Base-by-base conservation (phyloP, 306 rosid genomes). In the Pyrus bretschneideri region DNA sequence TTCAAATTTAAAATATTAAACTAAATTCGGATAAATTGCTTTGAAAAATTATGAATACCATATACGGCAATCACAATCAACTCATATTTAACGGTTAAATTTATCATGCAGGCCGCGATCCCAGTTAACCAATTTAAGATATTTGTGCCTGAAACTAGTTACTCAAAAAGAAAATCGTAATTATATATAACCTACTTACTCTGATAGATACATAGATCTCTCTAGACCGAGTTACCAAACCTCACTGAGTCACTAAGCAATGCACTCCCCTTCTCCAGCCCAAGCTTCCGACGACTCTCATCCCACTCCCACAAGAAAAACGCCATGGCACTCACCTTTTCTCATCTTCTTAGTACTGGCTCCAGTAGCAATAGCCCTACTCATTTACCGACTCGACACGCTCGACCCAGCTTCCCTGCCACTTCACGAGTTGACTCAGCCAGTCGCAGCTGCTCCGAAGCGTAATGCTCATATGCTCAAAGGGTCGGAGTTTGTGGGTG, bases 321-420 rank as follows among this genome's bases (percentile, higher is more conserved):
- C 46, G 9, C 13, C 78, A 22, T 57, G 81, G 83, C 60, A 71
- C 5, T n/a, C 69, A 6, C 13, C 4, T 25, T 14, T 83, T 49
- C 51, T 80, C 2, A 7, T 78, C 71, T 19, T 79, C 58, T 12
- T 68, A 2, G 69, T 70, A 11, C 12, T 83, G 23, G 70, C 80
- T 23, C 86, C 86, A 1, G 65, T 85, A 1, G 22, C n/a, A 3
- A 12, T 80, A 4, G 89, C 90, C 3, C 27, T 79, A 19, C 7
- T 88, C 51, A 13, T 85, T 3, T 88, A 69, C 86, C 77, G 40
- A 60, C 77, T 91, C 38, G 92, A 93, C 49, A 80, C 93, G 22
- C 83, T 86, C 69, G 75, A 88, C 33, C 89, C 96, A 72, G 88
- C 67, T 54, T 44, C 44, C 3, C 15, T 83, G 9, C 97, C 97